These are phyloP conservation scores for Zygnema cylindricum DNA, from an alignment of 139 green algal genomes.

Conservation along the genomic window DNA sequence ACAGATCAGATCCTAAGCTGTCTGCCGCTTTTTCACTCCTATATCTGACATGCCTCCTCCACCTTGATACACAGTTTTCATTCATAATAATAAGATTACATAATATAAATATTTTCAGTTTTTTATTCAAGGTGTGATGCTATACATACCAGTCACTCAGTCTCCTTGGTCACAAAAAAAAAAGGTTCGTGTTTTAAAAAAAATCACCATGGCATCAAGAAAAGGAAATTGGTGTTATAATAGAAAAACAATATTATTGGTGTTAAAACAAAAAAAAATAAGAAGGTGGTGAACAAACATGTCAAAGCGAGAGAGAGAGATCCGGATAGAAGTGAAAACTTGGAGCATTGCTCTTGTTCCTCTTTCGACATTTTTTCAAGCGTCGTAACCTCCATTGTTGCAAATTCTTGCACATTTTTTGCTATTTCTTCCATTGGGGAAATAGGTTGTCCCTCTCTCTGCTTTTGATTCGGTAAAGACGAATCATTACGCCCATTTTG, in stretches of 20 bases:
- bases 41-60: no score
- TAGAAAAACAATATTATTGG: neutral
- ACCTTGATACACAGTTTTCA: no score
- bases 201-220: neutral
- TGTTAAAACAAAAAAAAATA: neutral
- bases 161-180: neutral
- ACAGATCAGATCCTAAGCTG: no score
- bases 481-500: neutral
- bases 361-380: conserved; percentile 4
- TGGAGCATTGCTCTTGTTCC: neutral
- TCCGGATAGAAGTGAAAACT: neutral
- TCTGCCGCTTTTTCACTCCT: no score
- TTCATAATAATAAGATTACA: no score
- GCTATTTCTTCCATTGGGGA: conserved; percentile 8
- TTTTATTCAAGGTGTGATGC: no score
- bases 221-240: neutral
- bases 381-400: neutral
- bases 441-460: neutral
- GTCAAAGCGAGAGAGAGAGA: conserved; percentile 35
- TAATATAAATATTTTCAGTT: no score
- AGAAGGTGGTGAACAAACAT: conserved; percentile 9
- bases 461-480: neutral
- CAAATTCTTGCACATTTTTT: conserved; percentile 16
- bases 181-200: neutral
- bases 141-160: no score